Evolutionary conservation across 495 filamentous ascomycete species (phyloP), one percentile per base, ranked within the genome.

Genomic region (Aspergillus biplanus): DNA sequence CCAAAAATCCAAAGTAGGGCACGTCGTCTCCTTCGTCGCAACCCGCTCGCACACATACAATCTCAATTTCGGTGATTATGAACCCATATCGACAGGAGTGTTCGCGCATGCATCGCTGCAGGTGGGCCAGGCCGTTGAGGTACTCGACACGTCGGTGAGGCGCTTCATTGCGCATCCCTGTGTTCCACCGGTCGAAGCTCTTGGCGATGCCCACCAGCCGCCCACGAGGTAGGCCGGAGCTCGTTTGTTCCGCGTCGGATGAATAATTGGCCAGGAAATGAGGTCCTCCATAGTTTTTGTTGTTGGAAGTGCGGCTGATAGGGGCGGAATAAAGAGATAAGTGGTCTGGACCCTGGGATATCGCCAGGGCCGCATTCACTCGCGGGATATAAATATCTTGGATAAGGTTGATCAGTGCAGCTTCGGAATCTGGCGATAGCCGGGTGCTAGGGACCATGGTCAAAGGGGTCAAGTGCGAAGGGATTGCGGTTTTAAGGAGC

Each of bases 61-160:
- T 89, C 78, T 97, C 93, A 69, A 96, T 96, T 72, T 97, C 93
- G 0, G 91, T 97, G 59, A 97, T 87, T 69, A 97, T 94, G 80
- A 96, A 97, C 34, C 93, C 93, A 73, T 97, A 97, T 52, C 93
- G 88, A 65, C 91, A 94, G 61, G 89, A 89, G 74, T 96, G 91
- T 76, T 95, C 92, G 73, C 93, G 90, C 93, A 97, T 96, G 72
- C 87, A 86, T 49, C 88, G 86, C 73, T 97, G 93, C 33, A 97
- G 78, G 62, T 96, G 90, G 0, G 92, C 85, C 11, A 97, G 85
- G 6, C 90, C 90, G 35, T 90, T 86, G 8, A 97, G 87, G 76
- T 96, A 97, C 73, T 93, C 86, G 58, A 96, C 90, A 33, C 92
- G 86, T 63, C 90, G 87, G 73, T 89, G 82, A 50, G 92, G 89